Evolutionary conservation across 495 filamentous ascomycete species (phyloP).

Genomic region (Podospora comata): DNA sequence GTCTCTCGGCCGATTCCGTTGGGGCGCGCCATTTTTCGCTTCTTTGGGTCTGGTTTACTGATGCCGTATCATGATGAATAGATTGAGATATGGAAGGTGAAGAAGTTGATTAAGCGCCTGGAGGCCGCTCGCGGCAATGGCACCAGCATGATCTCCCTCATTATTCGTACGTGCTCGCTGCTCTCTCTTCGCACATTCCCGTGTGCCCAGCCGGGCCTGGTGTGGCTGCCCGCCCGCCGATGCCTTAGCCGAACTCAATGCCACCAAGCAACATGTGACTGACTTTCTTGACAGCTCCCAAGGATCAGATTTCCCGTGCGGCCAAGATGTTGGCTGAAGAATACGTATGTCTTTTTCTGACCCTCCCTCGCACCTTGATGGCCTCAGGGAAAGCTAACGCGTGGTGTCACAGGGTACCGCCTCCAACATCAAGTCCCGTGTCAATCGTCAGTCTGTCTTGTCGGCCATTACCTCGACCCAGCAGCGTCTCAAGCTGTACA

Average conservation of each 20-base stretch:
- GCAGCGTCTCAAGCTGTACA: slow-evolving; percentile 97
- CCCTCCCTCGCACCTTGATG: slow-evolving; percentile 10
- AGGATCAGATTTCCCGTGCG: slow-evolving; percentile 93
- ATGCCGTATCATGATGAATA: slow-evolving; percentile 22
- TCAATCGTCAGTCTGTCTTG: slow-evolving; percentile 95
- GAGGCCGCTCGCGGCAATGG: slow-evolving; percentile 92
- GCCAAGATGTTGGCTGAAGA: slow-evolving; percentile 99
- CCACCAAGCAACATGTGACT: background rate
- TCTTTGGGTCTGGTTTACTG: slow-evolving; percentile 13
- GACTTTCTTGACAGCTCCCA: slow-evolving; percentile 63
- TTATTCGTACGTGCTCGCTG: slow-evolving; percentile 69
- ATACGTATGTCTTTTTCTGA: slow-evolving; percentile 63
- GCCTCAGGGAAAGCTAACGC: slow-evolving; percentile 25
- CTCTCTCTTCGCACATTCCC: background rate
- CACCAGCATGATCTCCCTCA: slow-evolving; percentile 97
- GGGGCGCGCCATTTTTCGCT: background rate
- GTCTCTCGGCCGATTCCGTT: background rate
- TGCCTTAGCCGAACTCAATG: background rate
- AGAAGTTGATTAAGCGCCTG: slow-evolving; percentile 95
- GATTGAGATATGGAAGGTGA: slow-evolving; percentile 82
- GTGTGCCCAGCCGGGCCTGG: background rate
- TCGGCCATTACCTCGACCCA: slow-evolving; percentile 98
- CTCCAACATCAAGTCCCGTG: slow-evolving; percentile 98
- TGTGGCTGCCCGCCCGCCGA: background rate
- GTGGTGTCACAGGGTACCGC: slow-evolving; percentile 72